Base-by-base conservation (phyloP, 2,329 filamentous ascomycete species). In the Cryphonectria parasitica region DNA sequence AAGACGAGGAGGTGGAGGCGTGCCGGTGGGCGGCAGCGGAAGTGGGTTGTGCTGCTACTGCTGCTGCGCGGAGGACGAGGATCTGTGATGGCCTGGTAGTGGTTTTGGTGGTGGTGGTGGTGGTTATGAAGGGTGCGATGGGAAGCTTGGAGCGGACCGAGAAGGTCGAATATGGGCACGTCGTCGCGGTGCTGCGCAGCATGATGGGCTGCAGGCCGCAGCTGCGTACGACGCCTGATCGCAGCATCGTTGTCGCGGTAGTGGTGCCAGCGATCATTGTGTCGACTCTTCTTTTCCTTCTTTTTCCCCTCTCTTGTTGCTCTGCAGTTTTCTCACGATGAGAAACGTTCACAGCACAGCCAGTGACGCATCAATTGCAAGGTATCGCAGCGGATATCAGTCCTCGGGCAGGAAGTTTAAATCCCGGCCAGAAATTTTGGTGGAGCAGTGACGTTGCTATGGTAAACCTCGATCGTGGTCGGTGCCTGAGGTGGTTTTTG, bases 81-180 rank as follows among this genome's bases (percentile, higher is more conserved):
- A 58, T 28, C n/a, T 22, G 41, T n/a, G 64, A 66, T 49, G 64
- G 64, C 39, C 49, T 67, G 70, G 71, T 75, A 73, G 76, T 67
- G 71, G 75, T n/a, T n/a, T 69, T 63, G 69, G 74, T 52, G 31
- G n/a, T n/a, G n/a, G n/a, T 49, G 43, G 61, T 19, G 43, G 74
- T 52, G 31, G 75, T 62, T 69, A 73, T 71, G 58, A 73, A 75
- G 61, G 71, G 41, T 19, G 71, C 64, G 36, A 56, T 56, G 65
- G 73, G 69, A 74, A 71, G 64, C 73, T 75, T 74, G 34, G 73
- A 68, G 34, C 67, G 72, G 52, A 71, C 28, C 17, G 74, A 31
- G 68, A 77, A 74, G 60, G 77, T 77, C 31, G 78, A 77, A 74
- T 78, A 78, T 25, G 77, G 76, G 76, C 77, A 79, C 66, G 66